Base-by-base conservation (phyloP, 495 filamentous ascomycete genomes). In the Letharia lupina region DNA sequence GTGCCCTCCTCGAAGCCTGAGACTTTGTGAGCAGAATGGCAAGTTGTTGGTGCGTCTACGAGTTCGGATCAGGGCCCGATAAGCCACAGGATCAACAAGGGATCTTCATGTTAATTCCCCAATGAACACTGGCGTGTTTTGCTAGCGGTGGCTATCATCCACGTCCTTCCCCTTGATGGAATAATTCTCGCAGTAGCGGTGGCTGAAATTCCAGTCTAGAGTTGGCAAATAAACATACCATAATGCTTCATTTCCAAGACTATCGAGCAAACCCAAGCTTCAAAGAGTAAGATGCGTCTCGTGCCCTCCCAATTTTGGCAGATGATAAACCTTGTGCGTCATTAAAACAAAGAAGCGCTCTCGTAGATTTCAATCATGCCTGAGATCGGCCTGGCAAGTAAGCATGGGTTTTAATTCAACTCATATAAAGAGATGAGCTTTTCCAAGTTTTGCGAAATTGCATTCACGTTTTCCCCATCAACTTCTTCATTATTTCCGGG, bases 361-460 rank as follows among this genome's bases (percentile, higher is more conserved):
- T 41, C 40, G 58, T 66, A 62, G 68, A 56, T 44, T 11, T 54
- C 40, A 20, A 35, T 35, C 15, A 12, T 57, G 28, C 0, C 3
- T 20, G 28, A 35, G 52, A 16, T 35, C 31, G 52, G 31, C 52
- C 52, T 56, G 15, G 28, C 7, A 7, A 7, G 23, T 31, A 28
- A 52, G n/a, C 8, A 35, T 23, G 20, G n/a, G 57, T 18, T 1
- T 15, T 15, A 11, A 8, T 3, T 39, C 12, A 62, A 56, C n/a
- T 58, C n/a, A 54, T 52, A 42, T 60, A 67, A 68, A 70, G 62
- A 45, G 45, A 60, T 70, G 69, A 59, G 45, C 57, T 58, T 57
- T 62, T 52, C 61, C 39, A 15, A 31, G 15, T 50, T 65, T 52
- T 41, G 45, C 67, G 58, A 69, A 71, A 71, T 69, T 71, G 56